Base-by-base conservation (phyloP, 768 basidiomycete species). In the Kockovaella imperatae region DNA sequence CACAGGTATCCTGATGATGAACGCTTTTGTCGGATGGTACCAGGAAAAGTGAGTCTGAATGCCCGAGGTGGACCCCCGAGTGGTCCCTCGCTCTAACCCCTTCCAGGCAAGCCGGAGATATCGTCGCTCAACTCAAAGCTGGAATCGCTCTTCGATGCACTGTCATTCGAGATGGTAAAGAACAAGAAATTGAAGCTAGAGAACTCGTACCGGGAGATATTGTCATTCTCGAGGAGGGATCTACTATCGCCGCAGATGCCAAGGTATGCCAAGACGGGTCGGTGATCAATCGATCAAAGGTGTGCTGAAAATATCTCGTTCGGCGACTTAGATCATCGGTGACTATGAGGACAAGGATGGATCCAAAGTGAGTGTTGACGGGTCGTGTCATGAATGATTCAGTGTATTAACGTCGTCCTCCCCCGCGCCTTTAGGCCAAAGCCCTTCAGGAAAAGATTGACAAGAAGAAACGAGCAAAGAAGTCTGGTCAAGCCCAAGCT, bases 181-280 rank as follows among this genome's bases (percentile, higher is more conserved):
- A 77, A 50, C 54, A 56, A 34, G 73, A 74, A 42, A 74, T 77
- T 26, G 74, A 74, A 36, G 76, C 75, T 5, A 64, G 76, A 18
- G 76, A 77, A 3, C 42, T 77, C 7, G 75, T 76, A 20, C 72
- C 73, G 1, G 76, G 76, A 15, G 76, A 77, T 52, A 74, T 77
- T 34, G 42, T 72, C 25, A 47, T 76, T 35, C 47, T 75, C 5
- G 75, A 77, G 51, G 76, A 77, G 47, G 75, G 76, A 4, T 60
- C 54, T 14, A 77, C 76, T 1, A 75, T 76, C 36, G 74, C 76
- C 11, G 76, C 75, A 1, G 76, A 77, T 45, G 74, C 71, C 25
- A 74, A 71, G 62, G 72, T 52, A 29, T 17, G 43, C 42, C 20
- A 10, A 39, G 15, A 10, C 10, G 31, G n/a, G n/a, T 10, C n/a